phyloP scores from a whole-genome alignment of 2,329 filamentous ascomycete genomes.

The Xylariaceae sp. region DNA sequence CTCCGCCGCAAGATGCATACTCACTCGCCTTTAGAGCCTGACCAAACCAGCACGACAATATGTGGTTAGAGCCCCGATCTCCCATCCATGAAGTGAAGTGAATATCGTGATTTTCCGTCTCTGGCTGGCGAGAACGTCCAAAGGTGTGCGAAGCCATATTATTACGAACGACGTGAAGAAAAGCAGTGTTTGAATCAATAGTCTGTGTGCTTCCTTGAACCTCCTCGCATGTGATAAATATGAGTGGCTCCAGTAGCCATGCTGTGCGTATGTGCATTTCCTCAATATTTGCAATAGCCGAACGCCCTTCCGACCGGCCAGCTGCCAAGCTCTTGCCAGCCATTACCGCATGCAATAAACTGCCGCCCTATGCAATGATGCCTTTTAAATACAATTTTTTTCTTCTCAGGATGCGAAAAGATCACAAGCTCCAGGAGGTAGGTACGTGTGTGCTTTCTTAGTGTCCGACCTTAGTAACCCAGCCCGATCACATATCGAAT shows the following conservation, averaged over 20 bases:
- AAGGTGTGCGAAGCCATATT: no score
- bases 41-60: no score
- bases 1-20: no score
- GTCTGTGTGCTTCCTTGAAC: no score
- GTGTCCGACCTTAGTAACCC: slow-evolving; percentile 6
- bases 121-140: no score
- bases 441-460: slow-evolving; percentile 2
- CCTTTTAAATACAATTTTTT: slow-evolving; percentile 25
- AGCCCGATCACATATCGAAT: slow-evolving; percentile 52
- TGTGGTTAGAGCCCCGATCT: no score
- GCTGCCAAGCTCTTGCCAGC: slow-evolving; percentile 18
- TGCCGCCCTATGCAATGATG: slow-evolving; percentile 35
- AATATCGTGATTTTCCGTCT: no score
- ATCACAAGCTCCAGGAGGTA: slow-evolving; percentile 7
- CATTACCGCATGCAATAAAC: slow-evolving; percentile 29
- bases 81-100: no score
- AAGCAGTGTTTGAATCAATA: no score
- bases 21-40: no score
- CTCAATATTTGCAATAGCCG: slow-evolving; percentile 26
- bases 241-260: slow-evolving; percentile 13
- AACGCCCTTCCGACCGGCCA: slow-evolving; percentile 24
- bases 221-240: no score
- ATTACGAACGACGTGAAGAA: no score
- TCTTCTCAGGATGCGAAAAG: slow-evolving; percentile 15
- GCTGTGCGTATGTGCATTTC: slow-evolving; percentile 27